Evolutionary conservation across 169 alveolate species (phyloP).

Genomic region (Cyclospora cayetanensis): DNA sequence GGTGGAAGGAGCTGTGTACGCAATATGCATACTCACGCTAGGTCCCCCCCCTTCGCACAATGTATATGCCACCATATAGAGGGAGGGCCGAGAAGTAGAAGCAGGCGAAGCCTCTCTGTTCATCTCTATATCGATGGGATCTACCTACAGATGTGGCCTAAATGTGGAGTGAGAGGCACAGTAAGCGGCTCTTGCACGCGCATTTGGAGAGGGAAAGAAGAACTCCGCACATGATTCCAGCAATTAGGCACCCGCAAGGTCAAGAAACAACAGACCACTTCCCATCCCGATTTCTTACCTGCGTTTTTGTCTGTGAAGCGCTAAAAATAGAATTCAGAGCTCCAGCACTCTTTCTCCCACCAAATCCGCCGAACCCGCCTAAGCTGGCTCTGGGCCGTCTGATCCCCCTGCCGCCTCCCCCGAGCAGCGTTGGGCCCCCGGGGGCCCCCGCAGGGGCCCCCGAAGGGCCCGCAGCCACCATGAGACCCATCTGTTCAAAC

Average conservation of each 20-base stretch:
- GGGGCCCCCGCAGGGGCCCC: conserved; percentile 16
- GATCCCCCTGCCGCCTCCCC: background rate
- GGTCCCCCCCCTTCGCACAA: too few species aligned
- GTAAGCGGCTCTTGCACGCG: too few species aligned
- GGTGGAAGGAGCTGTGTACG: too few species aligned
- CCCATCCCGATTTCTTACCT: background rate
- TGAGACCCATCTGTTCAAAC: conserved; percentile 60
- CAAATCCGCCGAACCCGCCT: background rate
- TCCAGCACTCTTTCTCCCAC: background rate
- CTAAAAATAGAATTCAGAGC: background rate
- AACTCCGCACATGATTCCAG: background rate
- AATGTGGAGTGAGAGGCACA: too few species aligned
- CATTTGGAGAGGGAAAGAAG: background rate
- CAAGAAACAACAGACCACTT: background rate
- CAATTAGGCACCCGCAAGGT: background rate
- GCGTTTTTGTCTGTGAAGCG: background rate
- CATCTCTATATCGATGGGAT: too few species aligned
- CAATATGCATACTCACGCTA: too few species aligned
- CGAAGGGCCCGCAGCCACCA: background rate
- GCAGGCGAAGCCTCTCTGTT: too few species aligned
- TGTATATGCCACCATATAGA: too few species aligned
- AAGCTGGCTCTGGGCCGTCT: background rate
- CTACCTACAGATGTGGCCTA: too few species aligned
- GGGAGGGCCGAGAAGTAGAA: too few species aligned
- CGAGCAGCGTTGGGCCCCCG: background rate